Evolutionary conservation across 2,329 filamentous ascomycete genomes (phyloP).

Genomic region (Colletotrichum sp.): DNA sequence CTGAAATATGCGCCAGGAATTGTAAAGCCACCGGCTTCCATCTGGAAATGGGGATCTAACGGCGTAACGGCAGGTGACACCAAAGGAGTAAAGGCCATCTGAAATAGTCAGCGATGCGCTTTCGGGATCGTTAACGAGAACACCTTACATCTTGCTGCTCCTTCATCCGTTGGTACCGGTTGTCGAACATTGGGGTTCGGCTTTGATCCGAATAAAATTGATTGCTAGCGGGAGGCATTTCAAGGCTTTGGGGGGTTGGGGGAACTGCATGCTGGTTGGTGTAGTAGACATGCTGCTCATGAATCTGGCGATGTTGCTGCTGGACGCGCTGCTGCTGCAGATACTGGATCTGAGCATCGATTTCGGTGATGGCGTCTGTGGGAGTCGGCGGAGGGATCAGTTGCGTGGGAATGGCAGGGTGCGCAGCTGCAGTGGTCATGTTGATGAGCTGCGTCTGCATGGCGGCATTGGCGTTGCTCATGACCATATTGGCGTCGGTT

Average conservation of each 20-base stretch:
- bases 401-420: slow-evolving; percentile 50
- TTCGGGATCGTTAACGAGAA: neutral
- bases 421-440: slow-evolving; percentile 51
- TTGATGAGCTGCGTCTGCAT: slow-evolving; percentile 49
- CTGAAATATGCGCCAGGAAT: slow-evolving; percentile 80
- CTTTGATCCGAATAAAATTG: slow-evolving; percentile 64
- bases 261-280: slow-evolving; percentile 68
- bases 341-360: slow-evolving; percentile 71
- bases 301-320: slow-evolving; percentile 62
- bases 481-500: slow-evolving; percentile 42
- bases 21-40: slow-evolving; percentile 61
- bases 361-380: slow-evolving; percentile 59
- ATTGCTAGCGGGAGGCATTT: slow-evolving; percentile 68
- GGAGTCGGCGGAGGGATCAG: slow-evolving; percentile 51
- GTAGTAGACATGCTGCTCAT: slow-evolving; percentile 58
- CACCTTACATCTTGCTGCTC: slow-evolving; percentile 70
- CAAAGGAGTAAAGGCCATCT: slow-evolving; percentile 81
- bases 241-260: slow-evolving; percentile 81
- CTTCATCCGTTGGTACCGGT: slow-evolving; percentile 67
- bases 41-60: slow-evolving; percentile 72
- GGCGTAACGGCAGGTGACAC: slow-evolving; percentile 87
- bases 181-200: slow-evolving; percentile 68
- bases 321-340: slow-evolving; percentile 68
- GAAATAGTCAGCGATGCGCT: slow-evolving; percentile 30
- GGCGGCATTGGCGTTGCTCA: slow-evolving; percentile 27